Conservation (phyloP, 2,329 filamentous ascomycete species). For the Colletotrichum neosansevieriae region DNA sequence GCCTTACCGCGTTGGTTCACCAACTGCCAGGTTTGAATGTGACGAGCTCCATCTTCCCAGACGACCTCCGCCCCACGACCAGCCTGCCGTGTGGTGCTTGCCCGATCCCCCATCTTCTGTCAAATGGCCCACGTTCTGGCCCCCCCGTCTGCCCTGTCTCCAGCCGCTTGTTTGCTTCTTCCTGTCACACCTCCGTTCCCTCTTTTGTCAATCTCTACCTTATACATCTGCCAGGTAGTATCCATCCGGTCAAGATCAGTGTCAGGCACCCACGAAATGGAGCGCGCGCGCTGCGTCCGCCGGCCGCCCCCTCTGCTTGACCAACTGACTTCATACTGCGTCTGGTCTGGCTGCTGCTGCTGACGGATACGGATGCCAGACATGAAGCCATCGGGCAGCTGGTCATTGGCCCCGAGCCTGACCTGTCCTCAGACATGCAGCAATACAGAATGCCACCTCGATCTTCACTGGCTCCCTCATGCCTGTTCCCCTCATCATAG, state of each 20-base stretch:
- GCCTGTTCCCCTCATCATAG: slow-evolving; percentile 18
- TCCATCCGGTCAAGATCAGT: not conserved
- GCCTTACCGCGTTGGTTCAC: not conserved
- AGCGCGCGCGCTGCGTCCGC: slow-evolving; percentile 2
- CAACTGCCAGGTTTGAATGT: not conserved
- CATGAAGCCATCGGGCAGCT: slow-evolving; percentile 9
- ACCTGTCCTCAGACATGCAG: slow-evolving; percentile 26
- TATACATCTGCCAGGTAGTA: slow-evolving; percentile 21
- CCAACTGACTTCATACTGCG: not conserved
- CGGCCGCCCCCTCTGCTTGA: slow-evolving; percentile 4
- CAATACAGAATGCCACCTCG: slow-evolving; percentile 29
- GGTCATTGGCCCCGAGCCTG: slow-evolving; percentile 16
- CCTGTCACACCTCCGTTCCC: slow-evolving; percentile 27
- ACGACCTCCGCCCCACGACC: no score
- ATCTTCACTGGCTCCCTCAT: slow-evolving; percentile 22
- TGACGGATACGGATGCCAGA: not conserved
- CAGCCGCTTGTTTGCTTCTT: slow-evolving; percentile 38
- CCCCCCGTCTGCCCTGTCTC: slow-evolving; percentile 24
- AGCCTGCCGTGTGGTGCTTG: no score
- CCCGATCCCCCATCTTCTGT: slow-evolving; percentile 15
- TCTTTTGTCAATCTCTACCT: slow-evolving; percentile 34
- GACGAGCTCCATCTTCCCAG: slow-evolving; percentile 4
- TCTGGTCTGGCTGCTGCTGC: not conserved
- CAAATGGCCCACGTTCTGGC: slow-evolving; percentile 32
- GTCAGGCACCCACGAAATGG: slow-evolving; percentile 3